A percentile compares a stretch with the other conserved stretches of the same genome.
phyloP scores from a whole-genome alignment of 345 rosid species.

The Eucalyptus dawsonii region DNA sequence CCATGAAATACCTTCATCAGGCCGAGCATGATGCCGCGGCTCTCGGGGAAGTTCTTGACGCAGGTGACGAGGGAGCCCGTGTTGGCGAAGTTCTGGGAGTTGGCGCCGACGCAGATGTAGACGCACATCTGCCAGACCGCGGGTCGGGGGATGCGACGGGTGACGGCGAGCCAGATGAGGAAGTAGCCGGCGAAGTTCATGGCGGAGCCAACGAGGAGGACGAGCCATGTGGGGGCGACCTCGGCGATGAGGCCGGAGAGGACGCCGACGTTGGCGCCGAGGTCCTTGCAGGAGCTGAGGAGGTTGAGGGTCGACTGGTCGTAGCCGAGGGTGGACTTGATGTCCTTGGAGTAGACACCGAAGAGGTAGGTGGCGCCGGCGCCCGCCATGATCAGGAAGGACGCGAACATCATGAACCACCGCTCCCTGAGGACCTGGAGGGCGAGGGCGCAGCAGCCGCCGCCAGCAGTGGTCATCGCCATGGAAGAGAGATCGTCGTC shows the following conservation, averaged over 20 bases:
- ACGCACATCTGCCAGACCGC: conserved; percentile 5
- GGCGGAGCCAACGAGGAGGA: not conserved
- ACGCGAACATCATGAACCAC: conserved; percentile 9
- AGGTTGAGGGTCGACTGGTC: not conserved
- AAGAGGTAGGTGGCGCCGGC: not conserved
- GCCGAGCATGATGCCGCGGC: conserved; percentile 1
- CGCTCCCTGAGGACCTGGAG: not conserved
- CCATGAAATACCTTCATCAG: not conserved
- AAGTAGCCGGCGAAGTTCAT: conserved; percentile 1
- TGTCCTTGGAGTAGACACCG: conserved; percentile 5
- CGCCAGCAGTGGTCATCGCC: not conserved
- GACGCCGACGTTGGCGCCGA: conserved; percentile 7
- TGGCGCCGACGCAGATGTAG: not conserved
- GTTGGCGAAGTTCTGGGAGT: conserved; percentile 4
- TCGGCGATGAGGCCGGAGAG: conserved; percentile 3
- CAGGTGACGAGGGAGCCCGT: conserved; percentile 1
- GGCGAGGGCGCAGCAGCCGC: not conserved
- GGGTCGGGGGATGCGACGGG: not conserved
- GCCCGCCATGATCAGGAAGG: conserved; percentile 2
- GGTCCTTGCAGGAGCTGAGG: conserved; percentile 2
- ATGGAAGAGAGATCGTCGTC: not conserved
- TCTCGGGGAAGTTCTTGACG: conserved; percentile 3
- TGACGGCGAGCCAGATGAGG: conserved; percentile 7
- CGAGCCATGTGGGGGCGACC: conserved; percentile 1
- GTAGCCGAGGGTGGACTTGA: conserved; percentile 3